Base-by-base conservation (phyloP, 2,329 filamentous ascomycete species). In the Epichloe hybrida region DNA sequence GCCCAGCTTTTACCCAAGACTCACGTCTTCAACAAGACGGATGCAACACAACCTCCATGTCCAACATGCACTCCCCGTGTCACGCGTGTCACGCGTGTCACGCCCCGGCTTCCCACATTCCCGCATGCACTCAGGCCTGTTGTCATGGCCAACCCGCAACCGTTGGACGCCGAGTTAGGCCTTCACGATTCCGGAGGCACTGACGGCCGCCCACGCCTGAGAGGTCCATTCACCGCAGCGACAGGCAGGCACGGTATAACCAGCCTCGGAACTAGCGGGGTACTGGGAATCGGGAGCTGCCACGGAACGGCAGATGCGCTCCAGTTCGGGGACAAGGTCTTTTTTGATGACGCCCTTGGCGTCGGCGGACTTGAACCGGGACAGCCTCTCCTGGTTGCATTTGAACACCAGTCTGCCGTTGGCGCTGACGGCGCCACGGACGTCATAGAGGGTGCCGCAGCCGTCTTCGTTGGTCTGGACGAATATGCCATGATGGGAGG, bases 161-260 rank as follows among this genome's bases (percentile, higher is more conserved):
- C 23, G 23, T 27, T 17, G 17, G 17, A 17, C 17, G 17, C 17
- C 17, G 8, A 31, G 27, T 21, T 7, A 42, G 53, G 63, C 12
- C 57, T 58, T 42, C 49, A 49, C 49, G 21, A 64, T 73, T 2
- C 46, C 50, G 20, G 50, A 49, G 11, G 41, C 35, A 11, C 41
- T 17, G 9, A 52, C 37, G 6, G 50, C 50, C 1, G 27, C 20
- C 50, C 50, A 52, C 5, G 39, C 50, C 46, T 39, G 21, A 11
- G 42, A 20, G 13, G 31, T 46, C 50, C 50, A 52, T n/a, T 52
- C 46, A 13, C 35, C 31, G 21, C 50, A 52, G 23, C 50, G 50
- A n/a, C 50, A 52, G 13, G 38, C 43, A 23, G 50, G 50, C 7
- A 48, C 44, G 12, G 50, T 11, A 7, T 39, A 34, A 3, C 42